These are phyloP conservation scores for Periglandula ipomoeae DNA, from an alignment of 2,329 filamentous ascomycete species.

Conservation along the genomic window DNA sequence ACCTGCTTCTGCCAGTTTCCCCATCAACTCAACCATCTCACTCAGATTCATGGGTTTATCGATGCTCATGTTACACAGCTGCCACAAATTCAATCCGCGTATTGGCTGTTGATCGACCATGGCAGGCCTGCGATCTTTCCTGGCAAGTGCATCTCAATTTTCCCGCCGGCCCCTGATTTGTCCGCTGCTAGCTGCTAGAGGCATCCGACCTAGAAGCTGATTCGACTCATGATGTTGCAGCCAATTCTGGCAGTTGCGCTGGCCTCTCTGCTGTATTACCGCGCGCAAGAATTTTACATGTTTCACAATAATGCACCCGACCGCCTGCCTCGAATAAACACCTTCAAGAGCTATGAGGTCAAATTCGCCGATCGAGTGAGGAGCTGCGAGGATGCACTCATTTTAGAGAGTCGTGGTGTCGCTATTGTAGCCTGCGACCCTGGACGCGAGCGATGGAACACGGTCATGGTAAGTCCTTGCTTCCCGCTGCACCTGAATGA, in stretches of 20 bases:
- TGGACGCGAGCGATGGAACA: slow-evolving; percentile 31
- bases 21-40: no score
- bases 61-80: not conserved
- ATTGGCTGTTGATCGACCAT: not conserved
- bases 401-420: slow-evolving; percentile 25
- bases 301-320: slow-evolving; percentile 22
- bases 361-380: slow-evolving; percentile 28
- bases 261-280: slow-evolving; percentile 11
- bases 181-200: not conserved
- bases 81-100: not conserved
- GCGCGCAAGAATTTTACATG: slow-evolving; percentile 9
- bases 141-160: not conserved
- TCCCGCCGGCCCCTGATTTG: no score
- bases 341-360: slow-evolving; percentile 18
- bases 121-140: not conserved
- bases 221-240: slow-evolving; percentile 23
- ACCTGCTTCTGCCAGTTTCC: no score
- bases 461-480: slow-evolving; percentile 26
- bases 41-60: not conserved
- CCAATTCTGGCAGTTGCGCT: slow-evolving; percentile 7
- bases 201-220: slow-evolving; percentile 7
- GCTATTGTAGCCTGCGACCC: slow-evolving; percentile 30
- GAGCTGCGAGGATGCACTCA: slow-evolving; percentile 30
- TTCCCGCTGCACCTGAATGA: not conserved
- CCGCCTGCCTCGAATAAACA: slow-evolving; percentile 18